Evolutionary conservation across 257 asterid species (phyloP).

Genomic region (Nemophila menziesii): DNA sequence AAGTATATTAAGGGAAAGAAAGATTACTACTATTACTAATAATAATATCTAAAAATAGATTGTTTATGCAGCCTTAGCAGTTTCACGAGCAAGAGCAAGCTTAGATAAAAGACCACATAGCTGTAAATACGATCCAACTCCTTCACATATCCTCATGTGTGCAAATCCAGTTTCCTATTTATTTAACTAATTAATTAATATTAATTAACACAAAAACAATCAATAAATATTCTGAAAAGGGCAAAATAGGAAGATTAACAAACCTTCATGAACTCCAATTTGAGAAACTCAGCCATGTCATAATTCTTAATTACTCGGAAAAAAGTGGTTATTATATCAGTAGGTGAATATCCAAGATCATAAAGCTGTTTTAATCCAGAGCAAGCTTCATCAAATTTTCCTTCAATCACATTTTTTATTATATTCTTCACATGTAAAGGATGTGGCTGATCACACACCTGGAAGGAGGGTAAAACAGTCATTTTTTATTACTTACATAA

Average conservation of each 20-base stretch:
- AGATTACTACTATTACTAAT: no score
- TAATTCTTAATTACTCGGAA: conserved; percentile 82
- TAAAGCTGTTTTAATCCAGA: conserved; percentile 80
- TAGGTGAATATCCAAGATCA: conserved; percentile 93
- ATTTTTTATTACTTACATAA: no score
- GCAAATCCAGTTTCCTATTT: conserved; percentile 92
- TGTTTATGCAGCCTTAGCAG: conserved; percentile 57
- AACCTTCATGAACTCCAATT: conserved; percentile 93
- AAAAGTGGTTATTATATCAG: conserved; percentile 92
- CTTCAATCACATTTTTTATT: conserved; percentile 75
- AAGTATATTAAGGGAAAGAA: no score
- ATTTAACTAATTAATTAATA: no score
- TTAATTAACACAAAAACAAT: no score
- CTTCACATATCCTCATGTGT: conserved; percentile 95
- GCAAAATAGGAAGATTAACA: neutral
- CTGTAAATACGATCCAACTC: conserved; percentile 96
- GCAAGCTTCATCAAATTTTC: conserved; percentile 91
- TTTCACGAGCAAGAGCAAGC: conserved; percentile 56
- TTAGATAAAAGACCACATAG: conserved; percentile 80
- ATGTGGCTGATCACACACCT: conserved; percentile 99
- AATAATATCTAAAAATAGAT: no score
- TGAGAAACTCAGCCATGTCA: conserved; percentile 88
- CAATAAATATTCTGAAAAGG: neutral
- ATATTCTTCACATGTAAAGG: conserved; percentile 92
- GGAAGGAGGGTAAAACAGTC: conserved; percentile 6